Conservation (phyloP, 2,329 filamentous ascomycete genomes). For the Fusarium sulawesiense region DNA sequence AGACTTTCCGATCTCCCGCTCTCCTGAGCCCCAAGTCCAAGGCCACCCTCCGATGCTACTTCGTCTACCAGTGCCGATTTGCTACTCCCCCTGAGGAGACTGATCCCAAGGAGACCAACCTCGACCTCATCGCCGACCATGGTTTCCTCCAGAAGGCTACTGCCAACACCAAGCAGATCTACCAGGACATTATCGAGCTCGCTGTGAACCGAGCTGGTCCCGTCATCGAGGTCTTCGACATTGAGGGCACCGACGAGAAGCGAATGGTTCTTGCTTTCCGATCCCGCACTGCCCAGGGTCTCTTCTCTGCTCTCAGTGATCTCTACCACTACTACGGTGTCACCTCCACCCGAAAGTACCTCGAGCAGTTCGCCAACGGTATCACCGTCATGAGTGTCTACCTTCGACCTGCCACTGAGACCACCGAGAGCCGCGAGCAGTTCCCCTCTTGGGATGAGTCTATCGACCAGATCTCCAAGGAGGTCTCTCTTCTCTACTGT, state of each 20-base stretch:
- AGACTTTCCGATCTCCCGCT: slow-evolving; percentile 94
- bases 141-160: slow-evolving; percentile 97
- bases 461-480: slow-evolving; percentile 99
- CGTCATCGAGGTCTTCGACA: slow-evolving; percentile 97
- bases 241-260: slow-evolving; percentile 91
- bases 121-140: slow-evolving; percentile 92
- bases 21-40: slow-evolving; percentile 78
- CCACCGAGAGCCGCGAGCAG: slow-evolving; percentile 57
- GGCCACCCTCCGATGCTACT: slow-evolving; percentile 94
- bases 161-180: slow-evolving; percentile 93
- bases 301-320: slow-evolving; percentile 95
- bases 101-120: slow-evolving; percentile 80
- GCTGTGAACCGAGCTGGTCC: slow-evolving; percentile 88
- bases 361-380: slow-evolving; percentile 98
- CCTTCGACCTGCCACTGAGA: slow-evolving; percentile 76
- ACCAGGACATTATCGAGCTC: slow-evolving; percentile 90
- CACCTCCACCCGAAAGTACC: slow-evolving; percentile 95
- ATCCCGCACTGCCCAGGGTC: slow-evolving; percentile 87
- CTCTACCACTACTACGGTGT: slow-evolving; percentile 99
- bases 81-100: slow-evolving; percentile 78
- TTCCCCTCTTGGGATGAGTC: slow-evolving; percentile 83
- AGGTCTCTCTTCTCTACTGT: slow-evolving; percentile 96
- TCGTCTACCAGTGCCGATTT: slow-evolving; percentile 97
- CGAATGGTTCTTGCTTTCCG: slow-evolving; percentile 94
- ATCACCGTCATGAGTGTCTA: slow-evolving; percentile 98